Base-by-base conservation (phyloP, 306 rosid genomes). In the Prunus padus region DNA sequence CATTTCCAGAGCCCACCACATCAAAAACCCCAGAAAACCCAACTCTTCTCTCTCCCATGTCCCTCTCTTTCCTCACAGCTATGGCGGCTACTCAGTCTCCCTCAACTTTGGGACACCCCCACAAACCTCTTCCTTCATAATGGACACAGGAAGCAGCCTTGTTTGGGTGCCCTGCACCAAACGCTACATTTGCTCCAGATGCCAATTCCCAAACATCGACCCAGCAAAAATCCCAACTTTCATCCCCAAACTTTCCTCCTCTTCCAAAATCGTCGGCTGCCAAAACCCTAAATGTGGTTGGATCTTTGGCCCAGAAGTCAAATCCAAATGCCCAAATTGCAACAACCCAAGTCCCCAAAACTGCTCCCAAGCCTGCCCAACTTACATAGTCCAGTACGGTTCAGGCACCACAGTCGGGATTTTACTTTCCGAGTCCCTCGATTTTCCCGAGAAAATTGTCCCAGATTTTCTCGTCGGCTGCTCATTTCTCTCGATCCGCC, bases 131-230 rank as follows among this genome's bases (percentile, higher is more conserved):
- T 20, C 88, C 7, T 88, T 95, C 70, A 30, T 92, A 2, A 40
- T 95, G 67, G 99, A 95, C 82, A 95, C 99, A 0, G 99, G 97
- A 13, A 89, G 96, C 26, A 90, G 98, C 75, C 92, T 95, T 8
- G 92, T 89, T 18, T 95, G 99, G 99, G 72, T 87, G 77, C 97
- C 99, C 44, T 95, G 99, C 59, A 77, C 99, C 66, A 80, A 96
- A 7, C 91, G 80, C 72, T 95, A 95, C 70, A 45, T 77, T 75
- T 95, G 99, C 76, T 75, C 92, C 82, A 19, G 28, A 8, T 95
- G 99, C 44, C n/a, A 52, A 55, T 92, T 90, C 89, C 85, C 96
- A 1, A 84, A 82, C 83, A 25, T 83, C n/a, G 77, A 85, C 67
- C 83, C 92, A 9, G 0, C 68, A 4, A 80, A 77, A n/a, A 82